Evolutionary conservation across 805 yeast genomes (phyloP).

Genomic region (Nakazawaea wyomingensis): DNA sequence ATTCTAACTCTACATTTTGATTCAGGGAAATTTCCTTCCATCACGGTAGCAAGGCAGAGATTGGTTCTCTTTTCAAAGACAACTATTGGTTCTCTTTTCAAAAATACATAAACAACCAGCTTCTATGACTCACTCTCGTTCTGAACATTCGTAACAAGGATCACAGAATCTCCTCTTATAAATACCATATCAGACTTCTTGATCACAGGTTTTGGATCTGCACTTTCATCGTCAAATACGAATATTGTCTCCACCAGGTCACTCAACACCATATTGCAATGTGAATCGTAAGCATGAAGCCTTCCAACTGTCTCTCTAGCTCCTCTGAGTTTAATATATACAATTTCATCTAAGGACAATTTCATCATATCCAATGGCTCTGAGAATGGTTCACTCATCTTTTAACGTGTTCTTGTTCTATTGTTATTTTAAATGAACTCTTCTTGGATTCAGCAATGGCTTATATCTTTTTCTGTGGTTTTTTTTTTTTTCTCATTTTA

Average conservation of each 20-base stretch:
- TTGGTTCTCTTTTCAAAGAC: too few relatives aligned
- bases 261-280: slow-evolving; percentile 92
- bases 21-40: too few relatives aligned
- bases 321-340: slow-evolving; percentile 87
- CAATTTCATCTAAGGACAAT: slow-evolving; percentile 78
- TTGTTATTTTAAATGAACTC: too few relatives aligned
- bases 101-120: too few relatives aligned
- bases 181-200: slow-evolving; percentile 83
- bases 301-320: slow-evolving; percentile 89
- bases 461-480: too few relatives aligned
- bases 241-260: slow-evolving; percentile 85
- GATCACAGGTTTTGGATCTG: slow-evolving; percentile 36
- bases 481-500: too few relatives aligned
- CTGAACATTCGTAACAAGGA: slow-evolving; percentile 48
- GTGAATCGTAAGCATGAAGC: slow-evolving; percentile 92
- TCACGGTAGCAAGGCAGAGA: too few relatives aligned
- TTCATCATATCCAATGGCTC: slow-evolving; percentile 93
- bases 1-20: too few relatives aligned
- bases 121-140: background rate
- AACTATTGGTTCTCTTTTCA: too few relatives aligned
- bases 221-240: slow-evolving; percentile 44
- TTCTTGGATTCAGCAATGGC: too few relatives aligned
- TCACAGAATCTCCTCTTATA: slow-evolving; percentile 97
- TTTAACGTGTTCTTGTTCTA: background rate
- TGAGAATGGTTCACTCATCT: slow-evolving; percentile 19